phyloP scores from a whole-genome alignment of 2,329 filamentous ascomycete genomes.

The Lachnellula cervina region DNA sequence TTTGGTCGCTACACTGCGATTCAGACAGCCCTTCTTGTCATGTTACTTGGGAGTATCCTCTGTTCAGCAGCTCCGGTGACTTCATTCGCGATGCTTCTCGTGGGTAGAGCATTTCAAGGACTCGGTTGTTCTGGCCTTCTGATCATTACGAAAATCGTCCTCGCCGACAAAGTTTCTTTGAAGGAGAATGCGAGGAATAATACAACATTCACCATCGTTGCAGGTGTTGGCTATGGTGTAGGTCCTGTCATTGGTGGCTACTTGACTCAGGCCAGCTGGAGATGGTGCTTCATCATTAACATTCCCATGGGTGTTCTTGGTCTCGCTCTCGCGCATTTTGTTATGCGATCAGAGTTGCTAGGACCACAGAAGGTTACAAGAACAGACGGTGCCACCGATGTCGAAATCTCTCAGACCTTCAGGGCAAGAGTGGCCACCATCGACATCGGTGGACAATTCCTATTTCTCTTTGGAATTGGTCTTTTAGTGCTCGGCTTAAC shows the following conservation, averaged over 20 bases:
- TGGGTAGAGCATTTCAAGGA: conserved; percentile 61
- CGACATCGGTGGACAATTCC: conserved; percentile 50
- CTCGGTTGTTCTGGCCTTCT: conserved; percentile 56
- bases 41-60: conserved; percentile 56
- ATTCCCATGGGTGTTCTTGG: conserved; percentile 50
- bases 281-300: conserved; percentile 63
- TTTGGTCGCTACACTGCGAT: conserved; percentile 58
- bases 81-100: conserved; percentile 54
- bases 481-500: conserved; percentile 42
- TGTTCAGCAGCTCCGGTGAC: conserved; percentile 52
- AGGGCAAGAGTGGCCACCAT: conserved; percentile 46
- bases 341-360: conserved; percentile 55
- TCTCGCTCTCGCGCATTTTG: conserved; percentile 48
- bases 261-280: conserved; percentile 52
- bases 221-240: conserved; percentile 52
- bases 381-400: conserved; percentile 41
- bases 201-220: conserved; percentile 55
- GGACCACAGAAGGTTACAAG: conserved; percentile 40
- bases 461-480: conserved; percentile 41
- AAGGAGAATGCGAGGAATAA: conserved; percentile 59
- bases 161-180: conserved; percentile 59
- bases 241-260: conserved; percentile 56
- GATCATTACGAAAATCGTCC: conserved; percentile 56
- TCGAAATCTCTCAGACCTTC: conserved; percentile 23
- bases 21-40: conserved; percentile 51